Evolutionary conservation across 441 rosid genomes (phyloP), one percentile per base, ranked within the genome.

Genomic region (Gossypium schwendimanii): DNA sequence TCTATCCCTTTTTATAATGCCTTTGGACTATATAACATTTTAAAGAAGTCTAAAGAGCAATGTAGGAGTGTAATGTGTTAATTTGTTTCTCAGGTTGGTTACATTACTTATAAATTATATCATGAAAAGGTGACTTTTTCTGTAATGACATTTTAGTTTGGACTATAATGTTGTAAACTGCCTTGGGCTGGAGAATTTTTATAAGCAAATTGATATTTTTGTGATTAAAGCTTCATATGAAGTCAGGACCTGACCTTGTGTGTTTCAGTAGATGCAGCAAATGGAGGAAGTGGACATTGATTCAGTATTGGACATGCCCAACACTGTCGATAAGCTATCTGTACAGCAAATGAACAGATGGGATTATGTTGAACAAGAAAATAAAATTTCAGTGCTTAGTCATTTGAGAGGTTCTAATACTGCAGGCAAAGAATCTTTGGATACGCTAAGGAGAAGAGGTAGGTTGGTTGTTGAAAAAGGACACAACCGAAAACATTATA

Each of bases 211-310:
- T n/a, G 41, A 24, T 14, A 7, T 14, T 59, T n/a, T 58, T 71
- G 5, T 57, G 23, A 58, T 41, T 41, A 23, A 71, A 44, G 7
- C 71, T 49, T 49, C 15, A 47, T n/a, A 66, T 21, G 47, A 24
- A 8, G 15, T 67, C 3, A 54, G 58, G 52, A 53, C n/a, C 20
- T 65, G 55, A 65, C 36, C 41, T 23, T 65, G 24, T 45, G 2
- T 49, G 21, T 28, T 49, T 47, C 20, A 3, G 14, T 36, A 14
- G 2, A 18, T 73, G 12, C 45, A 64, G 71, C 21, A 63, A 50
- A 90, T 88, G 96, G 96, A 90, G 66, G 83, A 88, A 62, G 73
- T 79, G 87, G 87, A 90, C 71, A 72, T 81, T 81, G 93, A 88
- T 52, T 78, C 78, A 71, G 77, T 90, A 41, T 78, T 77, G 70